Evolutionary conservation across 2,329 filamentous ascomycete species (phyloP), one percentile per base, ranked within the genome.

Genomic region (Neospermospora avenae): DNA sequence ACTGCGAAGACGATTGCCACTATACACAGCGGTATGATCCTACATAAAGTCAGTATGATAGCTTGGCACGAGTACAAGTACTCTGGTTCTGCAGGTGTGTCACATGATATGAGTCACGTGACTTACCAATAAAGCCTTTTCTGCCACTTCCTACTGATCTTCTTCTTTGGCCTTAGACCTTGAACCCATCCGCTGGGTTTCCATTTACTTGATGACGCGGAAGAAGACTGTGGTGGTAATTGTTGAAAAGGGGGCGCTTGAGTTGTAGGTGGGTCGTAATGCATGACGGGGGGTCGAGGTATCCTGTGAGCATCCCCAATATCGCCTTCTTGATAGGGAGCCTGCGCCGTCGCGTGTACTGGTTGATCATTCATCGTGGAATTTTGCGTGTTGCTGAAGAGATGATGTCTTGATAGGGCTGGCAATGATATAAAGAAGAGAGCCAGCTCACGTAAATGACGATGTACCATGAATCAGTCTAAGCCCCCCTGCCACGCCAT

Each of bases 81-180:
- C n/a, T n/a, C n/a, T n/a, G n/a, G n/a, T n/a, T n/a, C n/a, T n/a
- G n/a, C n/a, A n/a, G n/a, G n/a, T n/a, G 16, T 31, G 18, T 42
- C 22, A 28, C 34, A 28, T 45, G 37, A 51, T 22, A 10, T 31
- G 3, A 7, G 13, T 42, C 39, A 34, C 39, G 53, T 25, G 39
- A 25, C 60, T 18, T 35, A 63, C 62, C 62, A 63, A 37, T 63
- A 63, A n/a, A 63, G 42, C 20, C 62, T 55, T 22, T 28, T 42
- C 42, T 63, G 58, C 62, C 59, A 61, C 28, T 63, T 63, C 53
- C 61, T 63, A 42, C 53, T 63, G 18, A 63, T 48, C 37, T 45
- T 59, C 49, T 44, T 53, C 22, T 46, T 56, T 18, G 52, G 14
- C 7, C 10, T 37, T n/a, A 49, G 8, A 7, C 45, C 45, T n/a